Percentiles rank a stretch among this genome's conserved stretches.
phyloP scores from a whole-genome alignment of 139 green algal species.

The Chloropicon primus region DNA sequence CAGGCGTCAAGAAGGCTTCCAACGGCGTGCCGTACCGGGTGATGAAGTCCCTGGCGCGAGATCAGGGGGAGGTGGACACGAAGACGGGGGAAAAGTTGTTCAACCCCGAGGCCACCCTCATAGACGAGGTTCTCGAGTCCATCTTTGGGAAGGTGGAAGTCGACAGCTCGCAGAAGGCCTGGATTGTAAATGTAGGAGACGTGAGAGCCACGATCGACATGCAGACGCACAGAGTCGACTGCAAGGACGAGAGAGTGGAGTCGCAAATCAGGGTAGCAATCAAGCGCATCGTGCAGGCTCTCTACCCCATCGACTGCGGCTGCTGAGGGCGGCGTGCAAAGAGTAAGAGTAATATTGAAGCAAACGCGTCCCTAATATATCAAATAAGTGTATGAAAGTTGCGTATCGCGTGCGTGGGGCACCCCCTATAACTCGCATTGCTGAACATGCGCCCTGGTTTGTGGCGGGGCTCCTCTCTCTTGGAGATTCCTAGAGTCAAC shows the following conservation, averaged over 20 bases:
- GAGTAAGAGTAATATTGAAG: no score
- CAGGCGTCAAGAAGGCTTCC: background rate
- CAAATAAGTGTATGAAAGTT: no score
- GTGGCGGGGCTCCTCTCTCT: no score
- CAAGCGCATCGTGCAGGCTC: slow-evolving; percentile 9
- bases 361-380: no score
- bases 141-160: background rate
- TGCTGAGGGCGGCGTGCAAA: background rate
- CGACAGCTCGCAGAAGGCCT: background rate
- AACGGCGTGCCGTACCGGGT: background rate
- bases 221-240: slow-evolving; percentile 3
- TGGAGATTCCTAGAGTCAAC: no score
- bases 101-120: background rate
- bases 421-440: no score
- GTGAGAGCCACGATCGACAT: background rate
- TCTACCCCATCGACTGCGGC: slow-evolving; percentile 18
- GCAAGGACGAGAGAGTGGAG: slow-evolving; percentile 15
- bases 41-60: background rate
- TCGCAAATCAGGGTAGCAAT: slow-evolving; percentile 12
- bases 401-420: no score
- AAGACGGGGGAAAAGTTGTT: background rate
- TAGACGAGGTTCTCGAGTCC: background rate
- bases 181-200: background rate
- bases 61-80: background rate
- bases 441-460: no score